Evolutionary conservation across 2,329 filamentous ascomycete species (phyloP), one percentile per base, ranked within the genome.

Genomic region (Daldinia sp.): DNA sequence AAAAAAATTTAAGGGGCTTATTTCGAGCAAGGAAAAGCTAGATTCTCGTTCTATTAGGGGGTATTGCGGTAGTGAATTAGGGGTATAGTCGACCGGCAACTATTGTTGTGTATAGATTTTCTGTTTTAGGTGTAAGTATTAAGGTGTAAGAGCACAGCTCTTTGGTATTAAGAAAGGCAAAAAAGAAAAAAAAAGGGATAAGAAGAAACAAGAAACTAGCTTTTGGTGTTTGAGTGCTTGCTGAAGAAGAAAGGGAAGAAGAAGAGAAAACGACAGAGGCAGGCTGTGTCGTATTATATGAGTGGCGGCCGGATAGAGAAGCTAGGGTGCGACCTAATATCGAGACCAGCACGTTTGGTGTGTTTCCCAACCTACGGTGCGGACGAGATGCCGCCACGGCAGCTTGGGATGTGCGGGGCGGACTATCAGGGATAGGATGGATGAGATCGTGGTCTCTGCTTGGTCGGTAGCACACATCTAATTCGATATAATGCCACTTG

Each of bases 171-270:
- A 45, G 50, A 71, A 76, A 69, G 71, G 71, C 75, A 76, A 76
- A 77, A 71, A 76, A 76, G 73, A 76, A 77, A 76, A 58, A 74
- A 74, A 68, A 64, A 71, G 68, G 71, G 75, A 71, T 76, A 74
- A 76, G 74, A 73, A 75, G 81, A 83, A 85, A 82, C 77, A 78
- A 82, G 81, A 78, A 77, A 81, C 79, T 78, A 79, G 80, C 81
- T 82, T 82, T 82, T 75, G 77, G 76, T 72, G 74, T 80, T 83
- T 83, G 78, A 82, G 74, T 80, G 81, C 87, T 90, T 90, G 88
- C 88, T 89, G 83, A 83, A 83, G 87, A 86, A 79, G 78, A 77
- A 80, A 80, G 79, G 76, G 79, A 79, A 72, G 71, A 77, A 78
- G 78, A 74, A 74, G 23, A 72, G 72, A 74, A 21, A 29, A 71